Evolutionary conservation across 345 rosid genomes (phyloP).

Genomic region (Eucalyptus coolabah): DNA sequence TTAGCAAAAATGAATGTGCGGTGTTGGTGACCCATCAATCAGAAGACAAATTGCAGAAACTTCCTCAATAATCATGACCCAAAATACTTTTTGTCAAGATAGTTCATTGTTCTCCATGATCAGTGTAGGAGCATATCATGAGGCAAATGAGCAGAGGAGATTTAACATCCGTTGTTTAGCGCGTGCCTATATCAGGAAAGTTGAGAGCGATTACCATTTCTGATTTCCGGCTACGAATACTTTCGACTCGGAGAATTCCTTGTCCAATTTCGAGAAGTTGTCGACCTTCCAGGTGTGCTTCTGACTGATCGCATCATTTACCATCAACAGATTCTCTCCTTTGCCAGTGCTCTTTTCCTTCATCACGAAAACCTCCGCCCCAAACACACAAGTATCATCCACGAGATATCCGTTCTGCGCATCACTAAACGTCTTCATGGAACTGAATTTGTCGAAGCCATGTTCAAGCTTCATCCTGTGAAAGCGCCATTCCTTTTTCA

Average conservation of each 20-base stretch:
- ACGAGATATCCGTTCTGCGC: slow-evolving; percentile 17
- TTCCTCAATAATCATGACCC: background rate
- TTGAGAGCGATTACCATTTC: slow-evolving; percentile 16
- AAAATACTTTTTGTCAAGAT: background rate
- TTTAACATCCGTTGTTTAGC: background rate
- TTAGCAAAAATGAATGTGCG: background rate
- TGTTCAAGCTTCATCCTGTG: slow-evolving; percentile 13
- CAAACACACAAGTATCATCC: slow-evolving; percentile 21
- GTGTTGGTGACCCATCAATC: background rate
- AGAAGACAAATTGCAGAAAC: background rate
- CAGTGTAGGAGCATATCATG: background rate
- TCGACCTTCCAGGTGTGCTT: slow-evolving; percentile 21
- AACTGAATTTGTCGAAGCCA: slow-evolving; percentile 30
- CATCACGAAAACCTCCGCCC: slow-evolving; percentile 25
- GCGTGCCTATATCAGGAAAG: background rate
- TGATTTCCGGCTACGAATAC: slow-evolving; percentile 8
- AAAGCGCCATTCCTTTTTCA: slow-evolving; percentile 16
- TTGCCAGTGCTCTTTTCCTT: slow-evolving; percentile 15
- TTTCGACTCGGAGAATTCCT: background rate
- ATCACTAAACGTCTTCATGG: background rate
- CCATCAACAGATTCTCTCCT: slow-evolving; percentile 17
- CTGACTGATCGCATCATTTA: background rate
- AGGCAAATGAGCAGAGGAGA: background rate
- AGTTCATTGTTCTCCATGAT: background rate
- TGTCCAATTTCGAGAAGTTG: slow-evolving; percentile 5